Conservation (phyloP, 202 grass and related monocot genomes). For the Zoysia matrella region DNA sequence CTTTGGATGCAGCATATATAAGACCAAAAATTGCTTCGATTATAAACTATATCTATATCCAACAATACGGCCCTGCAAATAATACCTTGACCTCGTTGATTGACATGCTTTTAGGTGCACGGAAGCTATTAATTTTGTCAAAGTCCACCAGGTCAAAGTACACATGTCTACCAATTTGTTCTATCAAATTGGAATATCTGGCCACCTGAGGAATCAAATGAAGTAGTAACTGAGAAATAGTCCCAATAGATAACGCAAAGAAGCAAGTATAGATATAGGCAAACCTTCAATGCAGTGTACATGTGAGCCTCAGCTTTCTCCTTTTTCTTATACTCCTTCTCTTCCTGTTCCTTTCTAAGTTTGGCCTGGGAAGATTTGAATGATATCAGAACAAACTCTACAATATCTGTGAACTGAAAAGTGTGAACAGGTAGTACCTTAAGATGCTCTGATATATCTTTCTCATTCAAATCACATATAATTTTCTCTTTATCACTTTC, state of each 20-base stretch:
- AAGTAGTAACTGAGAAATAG: slow-evolving; percentile 33
- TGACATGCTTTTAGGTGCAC: slow-evolving; percentile 55
- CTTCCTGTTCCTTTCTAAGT: slow-evolving; percentile 75
- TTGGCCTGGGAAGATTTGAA: slow-evolving; percentile 52
- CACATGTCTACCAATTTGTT: slow-evolving; percentile 65
- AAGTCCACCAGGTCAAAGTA: slow-evolving; percentile 75
- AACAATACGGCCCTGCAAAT: slow-evolving; percentile 26
- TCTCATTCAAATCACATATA: slow-evolving; percentile 70
- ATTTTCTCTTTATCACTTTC: slow-evolving; percentile 79
- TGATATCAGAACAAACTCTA: slow-evolving; percentile 29
- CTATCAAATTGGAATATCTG: slow-evolving; percentile 56
- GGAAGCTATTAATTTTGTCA: slow-evolving; percentile 64
- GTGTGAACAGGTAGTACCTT: slow-evolving; percentile 53
- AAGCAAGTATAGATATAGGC: not conserved
- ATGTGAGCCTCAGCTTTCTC: slow-evolving; percentile 89
- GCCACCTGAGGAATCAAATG: slow-evolving; percentile 51
- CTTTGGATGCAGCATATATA: slow-evolving; percentile 1
- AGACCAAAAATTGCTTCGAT: not conserved
- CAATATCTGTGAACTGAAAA: slow-evolving; percentile 18
- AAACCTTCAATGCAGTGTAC: slow-evolving; percentile 75
- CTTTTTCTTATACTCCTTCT: slow-evolving; percentile 73
- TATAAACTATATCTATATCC: not conserved
- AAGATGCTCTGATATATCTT: slow-evolving; percentile 73
- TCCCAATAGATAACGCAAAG: not conserved
- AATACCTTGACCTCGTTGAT: slow-evolving; percentile 65